phyloP scores from a whole-genome alignment of 495 filamentous ascomycete species.

The Rostrohypoxylon terebratum region DNA sequence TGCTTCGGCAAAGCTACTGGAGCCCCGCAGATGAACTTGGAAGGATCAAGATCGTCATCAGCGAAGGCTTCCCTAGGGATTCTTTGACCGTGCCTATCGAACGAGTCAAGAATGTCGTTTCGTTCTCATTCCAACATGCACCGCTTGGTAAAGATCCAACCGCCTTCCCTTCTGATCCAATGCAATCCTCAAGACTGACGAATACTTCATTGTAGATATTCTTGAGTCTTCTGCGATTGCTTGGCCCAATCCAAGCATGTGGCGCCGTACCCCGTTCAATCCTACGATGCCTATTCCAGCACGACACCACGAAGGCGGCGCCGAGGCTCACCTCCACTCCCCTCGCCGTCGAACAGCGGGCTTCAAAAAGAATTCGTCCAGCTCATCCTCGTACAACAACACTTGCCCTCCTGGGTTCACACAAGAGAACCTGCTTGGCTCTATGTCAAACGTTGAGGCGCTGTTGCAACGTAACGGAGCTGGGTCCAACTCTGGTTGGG shows the following conservation, averaged over 20 bases:
- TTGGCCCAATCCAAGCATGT: constrained; percentile 84
- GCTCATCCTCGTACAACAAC: constrained; percentile 26
- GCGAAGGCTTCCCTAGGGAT: constrained; percentile 74
- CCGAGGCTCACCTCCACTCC: constrained; percentile 59
- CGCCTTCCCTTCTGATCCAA: not conserved
- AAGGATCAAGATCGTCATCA: constrained; percentile 80
- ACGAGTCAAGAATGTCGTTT: constrained; percentile 76
- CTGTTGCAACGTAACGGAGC: constrained; percentile 41
- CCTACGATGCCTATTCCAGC: constrained; percentile 55
- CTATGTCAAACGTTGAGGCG: constrained; percentile 40
- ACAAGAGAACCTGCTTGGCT: constrained; percentile 43
- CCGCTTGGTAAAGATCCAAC: constrained; percentile 70
- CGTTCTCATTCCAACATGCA: constrained; percentile 89
- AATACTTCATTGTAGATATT: constrained; percentile 61
- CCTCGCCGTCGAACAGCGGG: constrained; percentile 50
- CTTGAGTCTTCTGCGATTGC: constrained; percentile 83
- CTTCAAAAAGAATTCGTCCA: constrained; percentile 33
- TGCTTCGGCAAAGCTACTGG: constrained; percentile 78
- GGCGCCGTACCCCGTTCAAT: constrained; percentile 62
- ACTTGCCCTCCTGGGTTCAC: constrained; percentile 30
- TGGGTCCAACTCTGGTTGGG: constrained; percentile 39
- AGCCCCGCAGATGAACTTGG: constrained; percentile 76
- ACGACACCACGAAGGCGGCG: constrained; percentile 55
- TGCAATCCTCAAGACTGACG: constrained; percentile 40
- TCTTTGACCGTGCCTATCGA: constrained; percentile 69